Base-by-base conservation (phyloP, 1,284 basidiomycete species). In the Irpex lacteus region DNA sequence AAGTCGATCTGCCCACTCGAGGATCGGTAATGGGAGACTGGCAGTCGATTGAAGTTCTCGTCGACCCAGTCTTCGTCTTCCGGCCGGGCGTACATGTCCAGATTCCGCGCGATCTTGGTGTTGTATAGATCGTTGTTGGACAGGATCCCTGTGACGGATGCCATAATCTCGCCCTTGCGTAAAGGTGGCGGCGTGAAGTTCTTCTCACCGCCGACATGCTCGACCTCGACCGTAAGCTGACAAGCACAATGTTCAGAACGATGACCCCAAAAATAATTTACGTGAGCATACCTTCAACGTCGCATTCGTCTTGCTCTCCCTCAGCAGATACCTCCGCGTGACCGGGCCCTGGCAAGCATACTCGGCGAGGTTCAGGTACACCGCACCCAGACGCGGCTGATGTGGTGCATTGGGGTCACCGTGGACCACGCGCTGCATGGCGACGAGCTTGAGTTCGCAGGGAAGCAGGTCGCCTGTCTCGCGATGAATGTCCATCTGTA, bases 301-400 rank as follows among this genome's bases (percentile, higher is more conserved):
- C 0, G 92, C 90, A 67, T 94, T 94, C 53, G 88, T 91, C 75
- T 90, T 91, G 73, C 88, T 91, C 68, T 92, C 83, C 60, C 85
- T 79, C 5, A 94, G 78, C 13, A 94, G 80, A 74, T 92, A 92
- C 21, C 86, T 82, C 15, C 92, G 81, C 2, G 85, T 87, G 34
- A 93, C 83, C 13, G 80, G 76, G 1, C 89, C 88, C 8, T 79
- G 77, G 59, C 83, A 82, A 6, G 87, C 89, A 69, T 93, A 94
- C 70, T 93, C 88, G 1, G 92, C 88, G 3, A 94, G 81, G 71
- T 94, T 90, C 60, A 94, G 78, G 64, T 83, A 79, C 8, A 93
- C 80, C 5, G 80, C 80, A 1, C 92, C 92, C 0, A 93, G 79
- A 1, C 85, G 81, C 1, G 86, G 86, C 60, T 87, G 85, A 13